A percentile compares a stretch with the other conserved stretches of the same genome.
Evolutionary conservation across 768 basidiomycete species (phyloP).

Genomic region (Leucocoprinus birnbaumii): DNA sequence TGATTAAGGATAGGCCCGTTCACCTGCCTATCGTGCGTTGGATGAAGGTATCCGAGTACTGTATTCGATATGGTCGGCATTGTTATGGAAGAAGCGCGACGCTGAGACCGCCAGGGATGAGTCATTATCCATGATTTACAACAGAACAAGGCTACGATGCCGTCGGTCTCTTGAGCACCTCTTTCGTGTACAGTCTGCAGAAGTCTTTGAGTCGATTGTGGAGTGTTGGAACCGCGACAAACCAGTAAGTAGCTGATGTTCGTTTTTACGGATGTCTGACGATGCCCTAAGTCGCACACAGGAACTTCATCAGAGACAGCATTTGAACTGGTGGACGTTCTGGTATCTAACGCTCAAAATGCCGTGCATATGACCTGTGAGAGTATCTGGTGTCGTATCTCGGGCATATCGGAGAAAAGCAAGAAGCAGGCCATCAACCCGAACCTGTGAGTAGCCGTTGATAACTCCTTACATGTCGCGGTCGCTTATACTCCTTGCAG

Average conservation of each 20-base stretch:
- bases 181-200: constrained; percentile 75
- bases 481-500: constrained; percentile 34
- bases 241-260: constrained; percentile 32
- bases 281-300: constrained; percentile 27
- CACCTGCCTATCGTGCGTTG: constrained; percentile 74
- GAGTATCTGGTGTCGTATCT: constrained; percentile 62
- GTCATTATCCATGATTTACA: constrained; percentile 64
- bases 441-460: constrained; percentile 62
- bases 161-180: constrained; percentile 81
- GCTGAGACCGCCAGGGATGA: constrained; percentile 59
- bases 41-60: constrained; percentile 81
- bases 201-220: constrained; percentile 81
- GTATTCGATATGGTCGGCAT: constrained; percentile 69
- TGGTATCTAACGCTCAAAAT: constrained; percentile 82
- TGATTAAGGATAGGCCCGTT: constrained; percentile 46
- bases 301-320: constrained; percentile 44
- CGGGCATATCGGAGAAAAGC: constrained; percentile 51
- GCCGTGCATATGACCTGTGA: constrained; percentile 90
- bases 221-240: constrained; percentile 75
- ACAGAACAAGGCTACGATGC: constrained; percentile 64
- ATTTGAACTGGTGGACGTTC: constrained; percentile 81
- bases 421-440: constrained; percentile 62
- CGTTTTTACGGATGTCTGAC: constrained; percentile 1
- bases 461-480: background rate
- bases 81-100: constrained; percentile 46